A percentile compares a stretch with the other conserved stretches of the same genome.
Evolutionary conservation across 2,329 filamentous ascomycete species (phyloP).

Genomic region (Lasiodiplodia citricola): DNA sequence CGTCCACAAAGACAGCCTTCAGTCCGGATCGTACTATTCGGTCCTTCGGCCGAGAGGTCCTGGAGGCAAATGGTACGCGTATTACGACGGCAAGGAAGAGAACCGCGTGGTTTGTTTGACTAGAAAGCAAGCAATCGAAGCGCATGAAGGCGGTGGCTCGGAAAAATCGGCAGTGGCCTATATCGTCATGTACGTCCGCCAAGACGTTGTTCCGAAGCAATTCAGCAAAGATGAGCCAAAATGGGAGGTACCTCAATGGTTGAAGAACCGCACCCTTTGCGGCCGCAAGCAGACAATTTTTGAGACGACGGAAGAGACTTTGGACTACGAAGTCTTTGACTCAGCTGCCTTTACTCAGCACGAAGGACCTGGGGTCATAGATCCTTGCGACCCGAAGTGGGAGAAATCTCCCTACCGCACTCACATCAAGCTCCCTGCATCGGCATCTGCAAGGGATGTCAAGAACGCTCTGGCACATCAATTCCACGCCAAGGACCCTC

Average conservation of each 20-base stretch:
- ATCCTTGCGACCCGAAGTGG: conserved; percentile 40
- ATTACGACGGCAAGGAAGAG: conserved; percentile 59
- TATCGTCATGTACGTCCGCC: conserved; percentile 61
- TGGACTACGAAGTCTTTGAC: conserved; percentile 41
- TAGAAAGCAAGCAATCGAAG: conserved; percentile 58
- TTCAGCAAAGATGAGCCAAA: conserved; percentile 51
- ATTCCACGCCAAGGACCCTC: conserved; percentile 41
- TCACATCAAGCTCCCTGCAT: conserved; percentile 10
- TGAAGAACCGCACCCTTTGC: conserved; percentile 35
- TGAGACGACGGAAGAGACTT: conserved; percentile 21
- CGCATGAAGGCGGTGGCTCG: conserved; percentile 53
- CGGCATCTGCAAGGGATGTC: conserved; percentile 10
- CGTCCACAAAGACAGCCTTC: conserved; percentile 63
- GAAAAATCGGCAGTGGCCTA: conserved; percentile 53
- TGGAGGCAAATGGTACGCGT: conserved; percentile 63
- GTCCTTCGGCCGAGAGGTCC: conserved; percentile 63
- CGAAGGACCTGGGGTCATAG: conserved; percentile 44
- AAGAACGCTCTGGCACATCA: not conserved
- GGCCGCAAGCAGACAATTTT: not conserved
- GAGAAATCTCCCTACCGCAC: conserved; percentile 1
- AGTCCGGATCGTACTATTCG: conserved; percentile 65
- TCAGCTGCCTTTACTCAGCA: conserved; percentile 41
- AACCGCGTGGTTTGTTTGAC: conserved; percentile 64
- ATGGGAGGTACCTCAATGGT: conserved; percentile 53
- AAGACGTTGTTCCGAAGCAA: conserved; percentile 47